These are phyloP conservation scores for Dactylonectria macrodidyma DNA, from an alignment of 2,329 filamentous ascomycete genomes.

Conservation along the genomic window DNA sequence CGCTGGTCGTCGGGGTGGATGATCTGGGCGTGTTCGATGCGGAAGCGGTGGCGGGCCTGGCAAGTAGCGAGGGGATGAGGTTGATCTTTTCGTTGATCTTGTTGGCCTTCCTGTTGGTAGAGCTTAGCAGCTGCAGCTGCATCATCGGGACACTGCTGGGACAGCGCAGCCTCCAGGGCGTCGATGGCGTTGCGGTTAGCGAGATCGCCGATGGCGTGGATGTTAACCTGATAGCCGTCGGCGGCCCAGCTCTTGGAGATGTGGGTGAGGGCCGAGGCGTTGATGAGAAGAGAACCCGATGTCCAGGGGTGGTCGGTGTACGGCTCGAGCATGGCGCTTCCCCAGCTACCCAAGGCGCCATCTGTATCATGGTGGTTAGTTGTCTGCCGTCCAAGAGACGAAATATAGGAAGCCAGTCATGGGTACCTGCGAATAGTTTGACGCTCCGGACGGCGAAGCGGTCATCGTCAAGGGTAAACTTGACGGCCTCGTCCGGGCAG, in stretches of 20 bases:
- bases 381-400: neutral
- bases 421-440: slow-evolving; percentile 76
- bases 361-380: slow-evolving; percentile 58
- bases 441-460: slow-evolving; percentile 73
- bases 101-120: slow-evolving; percentile 12
- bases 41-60: slow-evolving; percentile 71
- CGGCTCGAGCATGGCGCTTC: slow-evolving; percentile 79
- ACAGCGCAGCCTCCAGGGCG: slow-evolving; percentile 71
- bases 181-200: slow-evolving; percentile 77
- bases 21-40: slow-evolving; percentile 81
- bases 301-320: slow-evolving; percentile 75
- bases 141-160: slow-evolving; percentile 63
- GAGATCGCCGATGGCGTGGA: slow-evolving; percentile 80
- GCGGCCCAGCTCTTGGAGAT: slow-evolving; percentile 72
- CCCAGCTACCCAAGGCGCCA: slow-evolving; percentile 80
- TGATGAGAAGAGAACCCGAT: slow-evolving; percentile 76
- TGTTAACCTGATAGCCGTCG: slow-evolving; percentile 77
- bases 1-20: slow-evolving; percentile 76
- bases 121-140: slow-evolving; percentile 36
- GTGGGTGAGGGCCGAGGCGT: slow-evolving; percentile 69
- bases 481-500: slow-evolving; percentile 67
- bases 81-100: slow-evolving; percentile 11
- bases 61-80: slow-evolving; percentile 60
- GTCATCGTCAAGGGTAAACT: slow-evolving; percentile 60
- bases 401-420: slow-evolving; percentile 31